phyloP scores from a whole-genome alignment of 2,329 filamentous ascomycete species.

The Ophiocordyceps robertsii region DNA sequence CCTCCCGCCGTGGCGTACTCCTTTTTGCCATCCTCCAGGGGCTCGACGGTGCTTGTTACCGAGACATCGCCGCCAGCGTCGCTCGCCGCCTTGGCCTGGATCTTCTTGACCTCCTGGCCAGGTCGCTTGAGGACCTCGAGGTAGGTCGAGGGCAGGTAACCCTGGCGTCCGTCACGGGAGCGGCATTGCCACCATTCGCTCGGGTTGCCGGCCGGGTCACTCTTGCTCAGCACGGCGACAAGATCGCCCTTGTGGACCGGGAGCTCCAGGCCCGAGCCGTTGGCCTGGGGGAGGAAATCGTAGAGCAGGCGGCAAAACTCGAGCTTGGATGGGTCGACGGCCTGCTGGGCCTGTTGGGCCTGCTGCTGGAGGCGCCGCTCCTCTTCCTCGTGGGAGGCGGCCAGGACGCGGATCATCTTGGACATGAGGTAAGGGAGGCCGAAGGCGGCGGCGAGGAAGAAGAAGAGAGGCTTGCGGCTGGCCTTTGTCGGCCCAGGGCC shows the following conservation, averaged over 20 bases:
- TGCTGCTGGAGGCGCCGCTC: constrained; percentile 43
- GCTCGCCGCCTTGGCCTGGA: constrained; percentile 32
- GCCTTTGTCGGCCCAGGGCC: constrained; percentile 54
- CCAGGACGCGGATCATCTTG: constrained; percentile 80
- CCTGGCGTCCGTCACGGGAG: constrained; percentile 76
- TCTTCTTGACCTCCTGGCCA: constrained; percentile 34
- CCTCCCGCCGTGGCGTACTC: constrained; percentile 39
- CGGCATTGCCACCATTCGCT: constrained; percentile 98
- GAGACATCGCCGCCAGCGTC: constrained; percentile 26
- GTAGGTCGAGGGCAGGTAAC: constrained; percentile 85
- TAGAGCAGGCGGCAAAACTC: constrained; percentile 94
- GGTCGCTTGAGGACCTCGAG: constrained; percentile 58
- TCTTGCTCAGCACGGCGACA: constrained; percentile 85
- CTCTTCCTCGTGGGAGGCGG: constrained; percentile 74
- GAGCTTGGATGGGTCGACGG: constrained; percentile 76
- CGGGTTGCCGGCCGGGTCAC: constrained; percentile 78
- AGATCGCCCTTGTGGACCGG: constrained; percentile 90
- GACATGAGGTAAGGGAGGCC: constrained; percentile 94
- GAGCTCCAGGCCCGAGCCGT: constrained; percentile 59
- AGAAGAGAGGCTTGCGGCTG: constrained; percentile 88
- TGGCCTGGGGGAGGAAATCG: constrained; percentile 74
- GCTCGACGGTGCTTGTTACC: constrained; percentile 4
- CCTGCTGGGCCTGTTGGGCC: constrained; percentile 34
- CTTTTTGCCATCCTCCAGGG: constrained; percentile 29
- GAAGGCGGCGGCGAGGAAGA: constrained; percentile 90